Base-by-base conservation (phyloP, 2,329 filamentous ascomycete genomes). In the Acrodontium crateriforme region DNA sequence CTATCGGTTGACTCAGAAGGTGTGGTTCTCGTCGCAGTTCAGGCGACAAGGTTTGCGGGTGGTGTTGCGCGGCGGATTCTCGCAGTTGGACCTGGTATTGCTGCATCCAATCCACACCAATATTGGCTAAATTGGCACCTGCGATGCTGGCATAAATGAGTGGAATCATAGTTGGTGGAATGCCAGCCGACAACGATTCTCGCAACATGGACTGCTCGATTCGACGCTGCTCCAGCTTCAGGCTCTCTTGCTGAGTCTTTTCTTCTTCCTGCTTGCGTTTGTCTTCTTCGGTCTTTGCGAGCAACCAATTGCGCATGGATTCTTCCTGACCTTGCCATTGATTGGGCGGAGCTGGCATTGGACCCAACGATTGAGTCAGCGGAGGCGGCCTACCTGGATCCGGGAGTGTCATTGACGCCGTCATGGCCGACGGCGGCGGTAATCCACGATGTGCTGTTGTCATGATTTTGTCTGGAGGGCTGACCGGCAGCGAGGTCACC, bases 121-220 rank as follows among this genome's bases (percentile, higher is more conserved):
- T 52, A 38, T 54, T 60, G 17, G 60, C 58, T 9, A 65, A 52
- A 27, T 55, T 59, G 6, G 57, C 56, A 25, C 62, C 60, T 17
- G 59, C 62, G 27, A 65, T 61, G 18, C 63, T 63, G 29, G 61
- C 62, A 44, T 67, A 67, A 37, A 68, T 65, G 35, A 67, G 58
- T 18, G 64, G 64, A 11, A 68, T 57, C 24, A 67, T 54, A 17
- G 62, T 54, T 32, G 63, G 62, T 20, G 64, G 64, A 21, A 68
- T 52, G 29, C 62, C 63, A 28, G 61, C 59, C 35, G 59, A 56
- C 44, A 67, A 56, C 11, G 63, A 64, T 34, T 67, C 63, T 25
- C 59, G 54, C 35, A 68, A 46, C 56, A 68, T 66, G 11, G 58
- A 55, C 41, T 64, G 58, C 42, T 68, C 64, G 32, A 67, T 60